Conservation (phyloP, 108 stramenopile species). For the Cyclotella sp. region DNA sequence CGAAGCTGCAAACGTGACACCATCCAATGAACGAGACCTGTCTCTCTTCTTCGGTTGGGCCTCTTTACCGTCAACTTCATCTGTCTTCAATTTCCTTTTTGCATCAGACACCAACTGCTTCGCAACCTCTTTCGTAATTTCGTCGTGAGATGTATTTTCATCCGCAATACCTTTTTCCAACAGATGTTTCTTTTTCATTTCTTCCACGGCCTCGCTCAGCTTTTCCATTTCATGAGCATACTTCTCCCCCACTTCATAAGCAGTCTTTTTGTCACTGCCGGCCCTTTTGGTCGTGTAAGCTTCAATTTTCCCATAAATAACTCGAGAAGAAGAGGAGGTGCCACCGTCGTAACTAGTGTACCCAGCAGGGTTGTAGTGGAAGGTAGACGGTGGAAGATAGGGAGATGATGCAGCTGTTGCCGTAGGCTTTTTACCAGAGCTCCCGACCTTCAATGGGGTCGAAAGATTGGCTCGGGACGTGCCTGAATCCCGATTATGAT, state of each 20-base stretch:
- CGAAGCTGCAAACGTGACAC: constrained; percentile 29
- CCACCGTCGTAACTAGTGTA: constrained; percentile 38
- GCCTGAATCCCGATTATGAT: not conserved
- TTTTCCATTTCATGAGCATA: constrained; percentile 72
- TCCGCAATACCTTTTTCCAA: constrained; percentile 4
- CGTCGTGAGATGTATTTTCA: not conserved
- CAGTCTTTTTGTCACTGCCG: constrained; percentile 85
- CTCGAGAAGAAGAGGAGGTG: constrained; percentile 53
- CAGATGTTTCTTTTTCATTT: constrained; percentile 36
- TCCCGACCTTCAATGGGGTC: constrained; percentile 9
- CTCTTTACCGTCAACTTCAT: not conserved
- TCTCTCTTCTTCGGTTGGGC: constrained; percentile 2
- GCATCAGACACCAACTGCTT: not conserved
- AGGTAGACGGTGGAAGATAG: constrained; percentile 19
- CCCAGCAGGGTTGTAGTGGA: constrained; percentile 40
- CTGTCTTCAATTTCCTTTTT: not conserved
- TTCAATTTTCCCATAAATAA: constrained; percentile 86
- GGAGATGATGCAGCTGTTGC: constrained; percentile 8
- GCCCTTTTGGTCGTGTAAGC: constrained; percentile 89
- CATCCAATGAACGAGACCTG: constrained; percentile 47
- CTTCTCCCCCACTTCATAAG: constrained; percentile 73
- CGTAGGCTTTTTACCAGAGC: not conserved
- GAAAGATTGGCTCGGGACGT: not conserved
- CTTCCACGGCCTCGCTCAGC: constrained; percentile 50
- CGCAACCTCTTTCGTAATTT: not conserved